These are phyloP conservation scores for Psidium guajava DNA, from an alignment of 345 rosid genomes.

Conservation along the genomic window DNA sequence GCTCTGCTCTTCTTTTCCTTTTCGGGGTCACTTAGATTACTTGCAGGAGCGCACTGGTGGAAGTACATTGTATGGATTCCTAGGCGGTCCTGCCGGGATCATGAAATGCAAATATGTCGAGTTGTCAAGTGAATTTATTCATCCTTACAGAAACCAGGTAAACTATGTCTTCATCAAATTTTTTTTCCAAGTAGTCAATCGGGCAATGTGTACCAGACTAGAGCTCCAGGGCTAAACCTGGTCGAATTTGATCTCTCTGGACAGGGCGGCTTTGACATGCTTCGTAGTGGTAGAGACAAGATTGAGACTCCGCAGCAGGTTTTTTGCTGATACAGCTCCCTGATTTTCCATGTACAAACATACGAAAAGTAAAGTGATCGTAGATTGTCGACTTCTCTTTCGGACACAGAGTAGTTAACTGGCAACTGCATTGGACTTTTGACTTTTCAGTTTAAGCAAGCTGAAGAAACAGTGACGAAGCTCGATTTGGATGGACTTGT, in stretches of 20 bases:
- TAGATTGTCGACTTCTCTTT: background rate
- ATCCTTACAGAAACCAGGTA: slow-evolving; percentile 90
- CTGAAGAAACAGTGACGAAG: slow-evolving; percentile 79
- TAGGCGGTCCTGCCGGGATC: slow-evolving; percentile 97
- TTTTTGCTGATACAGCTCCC: background rate
- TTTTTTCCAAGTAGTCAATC: background rate
- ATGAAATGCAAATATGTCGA: slow-evolving; percentile 85
- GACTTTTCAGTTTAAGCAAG: slow-evolving; percentile 81
- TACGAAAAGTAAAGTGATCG: background rate
- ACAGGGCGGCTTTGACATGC: slow-evolving; percentile 99
- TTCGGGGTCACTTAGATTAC: slow-evolving; percentile 43
- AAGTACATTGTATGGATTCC: slow-evolving; percentile 70
- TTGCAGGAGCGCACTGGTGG: slow-evolving; percentile 63
- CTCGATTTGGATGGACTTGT: slow-evolving; percentile 91
- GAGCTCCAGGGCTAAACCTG: background rate
- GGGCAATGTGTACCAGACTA: background rate
- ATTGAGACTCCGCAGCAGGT: slow-evolving; percentile 99
- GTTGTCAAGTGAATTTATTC: slow-evolving; percentile 50
- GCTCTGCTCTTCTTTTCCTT: background rate
- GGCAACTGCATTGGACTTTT: background rate
- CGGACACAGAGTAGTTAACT: background rate
- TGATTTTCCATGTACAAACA: background rate
- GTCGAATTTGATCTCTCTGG: background rate
- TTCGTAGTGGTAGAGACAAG: slow-evolving; percentile 98
- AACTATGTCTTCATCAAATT: background rate